These are phyloP conservation scores for Eimeria tenella DNA, from an alignment of 169 alveolate genomes.

Conservation along the genomic window DNA sequence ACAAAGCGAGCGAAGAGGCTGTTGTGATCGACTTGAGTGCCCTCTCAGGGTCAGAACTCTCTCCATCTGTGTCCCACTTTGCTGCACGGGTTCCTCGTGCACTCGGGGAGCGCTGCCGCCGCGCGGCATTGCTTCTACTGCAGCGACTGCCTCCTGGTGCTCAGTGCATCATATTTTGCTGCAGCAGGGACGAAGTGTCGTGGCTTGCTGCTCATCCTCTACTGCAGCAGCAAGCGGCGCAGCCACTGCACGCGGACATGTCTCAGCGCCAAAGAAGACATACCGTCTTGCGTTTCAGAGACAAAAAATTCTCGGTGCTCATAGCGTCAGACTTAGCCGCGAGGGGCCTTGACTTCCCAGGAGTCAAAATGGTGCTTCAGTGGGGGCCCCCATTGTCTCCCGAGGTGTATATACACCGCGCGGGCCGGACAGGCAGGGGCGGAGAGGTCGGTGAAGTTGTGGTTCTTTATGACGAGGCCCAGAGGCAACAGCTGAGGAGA, in stretches of 20 bases:
- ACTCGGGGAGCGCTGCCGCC: constrained; percentile 5
- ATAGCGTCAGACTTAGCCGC: constrained; percentile 96
- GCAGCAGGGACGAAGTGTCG: constrained; percentile 80
- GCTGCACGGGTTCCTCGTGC: constrained; percentile 42
- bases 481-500: constrained; percentile 19
- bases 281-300: constrained; percentile 87
- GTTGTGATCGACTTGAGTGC: constrained; percentile 18
- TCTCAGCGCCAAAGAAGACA: constrained; percentile 93
- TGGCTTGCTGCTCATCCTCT: constrained; percentile 86
- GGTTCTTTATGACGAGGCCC: constrained; percentile 59
- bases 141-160: constrained; percentile 25
- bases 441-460: constrained; percentile 83
- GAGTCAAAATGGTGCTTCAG: constrained; percentile 90
- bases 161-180: not conserved
- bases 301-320: constrained; percentile 89
- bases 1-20: not conserved
- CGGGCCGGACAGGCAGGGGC: constrained; percentile 93
- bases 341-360: constrained; percentile 94
- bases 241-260: constrained; percentile 93
- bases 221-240: constrained; percentile 81
- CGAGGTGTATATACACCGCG: constrained; percentile 91
- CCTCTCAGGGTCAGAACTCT: not conserved
- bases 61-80: constrained; percentile 7
- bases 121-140: constrained; percentile 4
- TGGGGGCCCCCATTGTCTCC: constrained; percentile 92